phyloP scores from a whole-genome alignment of 345 rosid genomes.

The Moricandia arvensis region DNA sequence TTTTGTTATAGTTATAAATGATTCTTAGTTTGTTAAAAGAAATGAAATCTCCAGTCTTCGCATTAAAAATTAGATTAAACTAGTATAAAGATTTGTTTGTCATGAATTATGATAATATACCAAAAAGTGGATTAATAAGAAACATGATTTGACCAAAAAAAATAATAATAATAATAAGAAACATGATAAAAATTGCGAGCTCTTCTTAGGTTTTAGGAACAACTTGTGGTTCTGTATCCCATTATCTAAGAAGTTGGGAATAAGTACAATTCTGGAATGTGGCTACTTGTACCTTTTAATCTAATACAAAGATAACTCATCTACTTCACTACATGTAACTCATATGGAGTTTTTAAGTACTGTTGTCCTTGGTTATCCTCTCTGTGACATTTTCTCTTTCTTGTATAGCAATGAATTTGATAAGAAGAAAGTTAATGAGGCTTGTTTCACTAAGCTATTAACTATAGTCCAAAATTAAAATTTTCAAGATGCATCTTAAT shows the following conservation, averaged over 20 bases:
- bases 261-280: constrained; percentile 19
- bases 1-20: background rate
- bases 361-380: background rate
- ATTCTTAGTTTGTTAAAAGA: background rate
- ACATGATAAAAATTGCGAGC: background rate
- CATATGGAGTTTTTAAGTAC: background rate
- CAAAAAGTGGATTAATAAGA: background rate
- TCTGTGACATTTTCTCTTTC: background rate
- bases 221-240: constrained; percentile 28
- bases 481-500: background rate
- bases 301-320: constrained; percentile 14
- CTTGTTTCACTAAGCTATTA: constrained; percentile 11
- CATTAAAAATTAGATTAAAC: background rate
- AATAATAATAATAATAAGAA: too few relatives aligned
- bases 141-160: too few relatives aligned
- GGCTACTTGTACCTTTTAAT: constrained; percentile 14
- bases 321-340: constrained; percentile 25
- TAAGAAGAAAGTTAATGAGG: background rate
- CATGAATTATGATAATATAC: background rate
- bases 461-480: background rate
- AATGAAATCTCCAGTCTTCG: background rate
- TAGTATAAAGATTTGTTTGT: background rate
- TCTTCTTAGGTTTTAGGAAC: background rate
- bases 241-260: constrained; percentile 27
- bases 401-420: background rate